These are phyloP conservation scores for Trypanosoma scelopori DNA, from an alignment of 208 protist genomes.

Conservation along the genomic window DNA sequence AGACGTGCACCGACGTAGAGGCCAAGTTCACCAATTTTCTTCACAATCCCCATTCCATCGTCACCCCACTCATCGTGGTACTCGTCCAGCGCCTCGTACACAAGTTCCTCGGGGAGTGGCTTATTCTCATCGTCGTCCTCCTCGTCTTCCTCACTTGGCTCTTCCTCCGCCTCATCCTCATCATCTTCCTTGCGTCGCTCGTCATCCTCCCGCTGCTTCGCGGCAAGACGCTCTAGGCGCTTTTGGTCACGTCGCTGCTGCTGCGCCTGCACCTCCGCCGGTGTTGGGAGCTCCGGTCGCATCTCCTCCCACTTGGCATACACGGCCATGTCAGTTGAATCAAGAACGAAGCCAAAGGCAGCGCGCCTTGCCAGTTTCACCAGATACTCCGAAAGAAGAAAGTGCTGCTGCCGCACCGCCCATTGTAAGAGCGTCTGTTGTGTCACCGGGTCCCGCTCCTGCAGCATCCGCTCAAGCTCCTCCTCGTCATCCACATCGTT, in stretches of 20 bases:
- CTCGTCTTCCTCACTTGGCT: constrained; percentile 66
- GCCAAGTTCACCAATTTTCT: constrained; percentile 89
- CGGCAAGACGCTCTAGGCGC: constrained; percentile 56
- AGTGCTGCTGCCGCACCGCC: constrained; percentile 83
- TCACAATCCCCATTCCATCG: constrained; percentile 66
- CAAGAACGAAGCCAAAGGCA: constrained; percentile 80
- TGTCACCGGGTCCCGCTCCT: constrained; percentile 82
- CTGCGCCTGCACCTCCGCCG: constrained; percentile 69
- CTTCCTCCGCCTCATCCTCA: constrained; percentile 48
- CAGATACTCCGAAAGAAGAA: constrained; percentile 84
- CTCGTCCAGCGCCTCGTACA: constrained; percentile 77
- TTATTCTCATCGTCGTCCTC: constrained; percentile 79
- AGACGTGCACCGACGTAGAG: constrained; percentile 72
- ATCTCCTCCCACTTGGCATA: constrained; percentile 88
- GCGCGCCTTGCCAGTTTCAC: constrained; percentile 71
- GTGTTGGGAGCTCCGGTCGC: constrained; percentile 68
- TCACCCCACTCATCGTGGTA: constrained; percentile 87
- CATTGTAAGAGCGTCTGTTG: constrained; percentile 87
- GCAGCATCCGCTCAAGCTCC: constrained; percentile 65
- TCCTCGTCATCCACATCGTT: constrained; percentile 87
- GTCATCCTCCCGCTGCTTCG: constrained; percentile 25
- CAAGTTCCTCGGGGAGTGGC: constrained; percentile 79
- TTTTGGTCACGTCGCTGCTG: constrained; percentile 70
- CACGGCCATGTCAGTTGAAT: constrained; percentile 67
- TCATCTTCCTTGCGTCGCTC: constrained; percentile 46